Base-by-base conservation (phyloP, 2,329 filamentous ascomycete species). In the Diaporthe humulicola region DNA sequence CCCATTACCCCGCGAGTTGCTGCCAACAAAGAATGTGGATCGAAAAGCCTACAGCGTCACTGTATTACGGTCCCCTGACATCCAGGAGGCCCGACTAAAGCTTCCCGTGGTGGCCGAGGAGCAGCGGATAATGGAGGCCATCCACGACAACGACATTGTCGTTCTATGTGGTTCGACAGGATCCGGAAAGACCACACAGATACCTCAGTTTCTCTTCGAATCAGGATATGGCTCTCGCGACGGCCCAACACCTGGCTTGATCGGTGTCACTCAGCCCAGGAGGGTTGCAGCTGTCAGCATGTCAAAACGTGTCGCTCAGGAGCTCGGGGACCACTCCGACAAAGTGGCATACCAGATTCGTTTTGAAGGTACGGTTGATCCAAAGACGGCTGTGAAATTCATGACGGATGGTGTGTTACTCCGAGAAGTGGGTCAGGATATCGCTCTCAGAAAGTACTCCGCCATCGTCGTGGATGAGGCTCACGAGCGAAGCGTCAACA, bases 391-490 rank as follows among this genome's bases (percentile, higher is more conserved):
- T 8, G 91, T 99, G 82, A 99, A 99, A 83, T 99, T 98, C 85
- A 98, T 99, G 96, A 99, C 97, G 0, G 97, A 99, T 83, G 97
- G 97, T 89, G 95, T 99, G 38, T 87, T 99, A 75, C 89, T 99
- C 14, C 93, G 97, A 73, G 97, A 99, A 83, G 93, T 98, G 71
- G 93, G 94, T 0, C 93, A 97, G 77, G 97, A 99, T 81, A 95
- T 98, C 80, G 89, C 95, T 0, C 85, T 99, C 58, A 91, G 90
- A 67, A 97, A 97, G 79, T 99, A 99, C 83, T 98, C 96, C 0
- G 94, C 94, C 19, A 94, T 99, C 70, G 91, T 99, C 66, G 96
- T 99, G 76, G 97, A 99, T 80, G 97, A 99, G 84, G 97, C 97
- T 1, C 97, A 99, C 86, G 97, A 99, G 83, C 91, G 97, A 79